phyloP scores from a whole-genome alignment of 805 yeast species.

The Starmerella bombicola region DNA sequence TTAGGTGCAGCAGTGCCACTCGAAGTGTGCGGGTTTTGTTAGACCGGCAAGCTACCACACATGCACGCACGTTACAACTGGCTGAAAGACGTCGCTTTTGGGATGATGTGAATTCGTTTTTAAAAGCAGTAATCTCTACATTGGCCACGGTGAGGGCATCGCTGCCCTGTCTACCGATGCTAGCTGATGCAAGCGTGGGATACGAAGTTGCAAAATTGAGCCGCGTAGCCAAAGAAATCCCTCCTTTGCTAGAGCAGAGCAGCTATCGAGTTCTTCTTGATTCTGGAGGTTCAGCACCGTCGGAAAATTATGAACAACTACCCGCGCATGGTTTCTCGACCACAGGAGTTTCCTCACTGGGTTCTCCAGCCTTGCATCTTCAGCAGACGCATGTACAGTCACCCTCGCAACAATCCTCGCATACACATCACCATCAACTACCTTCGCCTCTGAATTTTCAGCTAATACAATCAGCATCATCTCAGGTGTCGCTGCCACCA shows the following conservation, averaged over 20 bases:
- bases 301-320: not conserved
- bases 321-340: not conserved
- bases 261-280: slow-evolving; percentile 32
- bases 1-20: slow-evolving; percentile 71
- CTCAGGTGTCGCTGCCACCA: slow-evolving; percentile 20
- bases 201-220: slow-evolving; percentile 64
- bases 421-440: not conserved
- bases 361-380: not conserved
- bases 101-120: slow-evolving; percentile 72
- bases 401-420: not conserved
- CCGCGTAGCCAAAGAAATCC: slow-evolving; percentile 80
- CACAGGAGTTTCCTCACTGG: not conserved
- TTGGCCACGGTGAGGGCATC: slow-evolving; percentile 72
- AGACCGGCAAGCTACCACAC: slow-evolving; percentile 37
- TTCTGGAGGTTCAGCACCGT: not conserved
- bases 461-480: not conserved
- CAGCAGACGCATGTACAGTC: not conserved
- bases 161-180: slow-evolving; percentile 65
- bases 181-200: slow-evolving; percentile 60
- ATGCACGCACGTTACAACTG: slow-evolving; percentile 23
- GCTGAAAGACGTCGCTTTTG: slow-evolving; percentile 54
- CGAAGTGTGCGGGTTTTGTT: slow-evolving; percentile 48
- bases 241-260: slow-evolving; percentile 65
- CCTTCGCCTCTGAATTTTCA: not conserved
- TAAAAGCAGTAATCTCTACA: slow-evolving; percentile 72